Conservation (phyloP, 306 rosid genomes). For the Pueraria montana region DNA sequence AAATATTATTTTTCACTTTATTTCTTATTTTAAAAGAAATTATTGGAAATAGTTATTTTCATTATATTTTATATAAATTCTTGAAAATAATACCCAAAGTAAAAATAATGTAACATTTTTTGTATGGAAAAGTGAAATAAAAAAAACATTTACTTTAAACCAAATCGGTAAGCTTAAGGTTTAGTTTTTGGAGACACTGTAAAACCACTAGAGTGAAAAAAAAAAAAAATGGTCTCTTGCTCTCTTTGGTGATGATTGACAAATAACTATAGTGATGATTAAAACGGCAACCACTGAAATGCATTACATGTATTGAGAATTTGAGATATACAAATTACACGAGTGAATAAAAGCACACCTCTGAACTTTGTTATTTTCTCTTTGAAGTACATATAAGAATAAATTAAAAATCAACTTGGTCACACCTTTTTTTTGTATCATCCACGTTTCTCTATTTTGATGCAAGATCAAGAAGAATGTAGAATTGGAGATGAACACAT, state of each 20-base stretch:
- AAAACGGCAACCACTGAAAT: too few relatives aligned
- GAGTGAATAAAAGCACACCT: constrained; percentile 10
- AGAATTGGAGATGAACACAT: constrained; percentile 6
- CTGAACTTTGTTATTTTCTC: constrained; percentile 28
- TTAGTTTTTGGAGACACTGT: too few relatives aligned
- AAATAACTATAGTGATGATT: background rate
- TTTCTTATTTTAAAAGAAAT: too few relatives aligned
- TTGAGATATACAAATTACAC: constrained; percentile 34
- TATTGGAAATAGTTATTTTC: too few relatives aligned
- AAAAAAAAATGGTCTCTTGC: background rate
- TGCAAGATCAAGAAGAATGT: constrained; percentile 14
- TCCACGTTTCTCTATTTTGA: constrained; percentile 9
- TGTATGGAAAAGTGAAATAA: too few relatives aligned
- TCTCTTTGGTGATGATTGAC: constrained; percentile 10
- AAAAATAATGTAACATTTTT: too few relatives aligned
- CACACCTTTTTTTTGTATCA: constrained; percentile 32
- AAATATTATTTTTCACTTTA: too few relatives aligned
- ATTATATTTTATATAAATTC: too few relatives aligned
- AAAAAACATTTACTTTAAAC: too few relatives aligned
- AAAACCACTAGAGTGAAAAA: too few relatives aligned
- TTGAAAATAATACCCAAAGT: too few relatives aligned
- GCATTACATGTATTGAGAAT: background rate
- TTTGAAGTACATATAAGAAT: constrained; percentile 28
- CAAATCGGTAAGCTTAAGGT: background rate
- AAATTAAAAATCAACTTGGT: constrained; percentile 37